These are phyloP conservation scores for Astragalus glycyphyllos DNA, from an alignment of 306 rosid genomes.

Conservation along the genomic window DNA sequence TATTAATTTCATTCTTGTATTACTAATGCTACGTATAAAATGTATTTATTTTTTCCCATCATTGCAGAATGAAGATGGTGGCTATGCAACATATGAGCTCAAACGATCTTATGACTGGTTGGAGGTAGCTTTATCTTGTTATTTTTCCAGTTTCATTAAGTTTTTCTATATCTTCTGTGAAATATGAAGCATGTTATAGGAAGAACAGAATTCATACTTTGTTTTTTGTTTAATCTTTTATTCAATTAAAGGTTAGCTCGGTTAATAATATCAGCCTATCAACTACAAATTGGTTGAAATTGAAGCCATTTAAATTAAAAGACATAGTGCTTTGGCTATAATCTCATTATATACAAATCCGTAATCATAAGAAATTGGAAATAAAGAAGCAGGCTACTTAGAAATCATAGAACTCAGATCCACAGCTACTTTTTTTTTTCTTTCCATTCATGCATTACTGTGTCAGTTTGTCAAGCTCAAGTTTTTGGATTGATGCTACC, in stretches of 20 bases:
- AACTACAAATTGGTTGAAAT: too few relatives aligned
- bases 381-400: constrained; percentile 6
- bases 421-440: constrained; percentile 20
- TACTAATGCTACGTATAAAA: constrained; percentile 16
- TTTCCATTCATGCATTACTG: not conserved
- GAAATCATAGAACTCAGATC: constrained; percentile 23
- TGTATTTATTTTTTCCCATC: constrained; percentile 13
- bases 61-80: constrained; percentile 80
- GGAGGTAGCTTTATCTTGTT: constrained; percentile 68
- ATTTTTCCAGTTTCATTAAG: constrained; percentile 3
- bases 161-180: constrained; percentile 31
- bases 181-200: constrained; percentile 27
- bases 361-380: constrained; percentile 21
- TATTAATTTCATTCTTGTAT: constrained; percentile 22
- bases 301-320: too few relatives aligned
- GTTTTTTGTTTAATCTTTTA: constrained; percentile 27
- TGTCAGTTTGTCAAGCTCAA: constrained; percentile 28
- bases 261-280: too few relatives aligned
- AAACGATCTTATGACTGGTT: constrained; percentile 90
- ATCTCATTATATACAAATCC: constrained; percentile 11
- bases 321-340: not conserved
- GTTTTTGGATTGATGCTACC: constrained; percentile 33
- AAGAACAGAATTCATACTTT: constrained; percentile 18
- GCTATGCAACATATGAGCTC: constrained; percentile 90
- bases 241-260: too few relatives aligned